Base-by-base conservation (phyloP, 2,329 filamentous ascomycete species). In the Huntiella decipiens region DNA sequence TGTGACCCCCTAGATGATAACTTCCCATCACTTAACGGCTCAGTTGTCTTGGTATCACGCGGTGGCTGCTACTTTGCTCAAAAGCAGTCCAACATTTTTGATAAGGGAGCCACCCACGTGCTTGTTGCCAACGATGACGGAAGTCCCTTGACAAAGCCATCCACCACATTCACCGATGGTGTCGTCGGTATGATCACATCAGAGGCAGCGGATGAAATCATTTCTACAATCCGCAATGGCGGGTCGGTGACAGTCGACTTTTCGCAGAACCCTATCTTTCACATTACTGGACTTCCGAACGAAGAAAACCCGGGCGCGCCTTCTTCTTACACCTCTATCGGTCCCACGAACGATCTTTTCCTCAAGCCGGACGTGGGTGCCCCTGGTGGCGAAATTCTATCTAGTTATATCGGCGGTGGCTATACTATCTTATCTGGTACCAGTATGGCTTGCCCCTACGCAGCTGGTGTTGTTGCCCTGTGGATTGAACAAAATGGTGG, bases 1-100 rank as follows among this genome's bases (percentile, higher is more conserved):
- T 36, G 34, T 36, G 34, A 36, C 34, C 12, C 34, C 12, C 15
- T 36, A 15, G 12, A n/a, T 36, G 34, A 36, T 36, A 15, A 36
- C 15, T 6, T 36, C 8, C 34, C 31, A 10, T 42, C 35, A 16
- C 62, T 81, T 10, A 68, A 67, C 39, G 61, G 61, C 16, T 62
- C 68, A 41, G 67, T 81, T 32, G 73, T 77, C 3, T 65, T 80
- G 6, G 61, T 80, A 34, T 70, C 70, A 39, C 67, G 73, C 16
- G 74, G 74, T 42, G 66, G 59, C 5, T 79, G 75, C 56, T 64
- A 64, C 0, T 77, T 75, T 49, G 60, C 62, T 2, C 53, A 64
- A 11, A 78, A 79, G 60, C 66, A 65, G 2, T 54, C 60, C 36
- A 71, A 73, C 48, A 68, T 69, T 3, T 66, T 61, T 1, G 64